Evolutionary conservation across 768 basidiomycete species (phyloP).

Genomic region (Pleurotus ostreatus): DNA sequence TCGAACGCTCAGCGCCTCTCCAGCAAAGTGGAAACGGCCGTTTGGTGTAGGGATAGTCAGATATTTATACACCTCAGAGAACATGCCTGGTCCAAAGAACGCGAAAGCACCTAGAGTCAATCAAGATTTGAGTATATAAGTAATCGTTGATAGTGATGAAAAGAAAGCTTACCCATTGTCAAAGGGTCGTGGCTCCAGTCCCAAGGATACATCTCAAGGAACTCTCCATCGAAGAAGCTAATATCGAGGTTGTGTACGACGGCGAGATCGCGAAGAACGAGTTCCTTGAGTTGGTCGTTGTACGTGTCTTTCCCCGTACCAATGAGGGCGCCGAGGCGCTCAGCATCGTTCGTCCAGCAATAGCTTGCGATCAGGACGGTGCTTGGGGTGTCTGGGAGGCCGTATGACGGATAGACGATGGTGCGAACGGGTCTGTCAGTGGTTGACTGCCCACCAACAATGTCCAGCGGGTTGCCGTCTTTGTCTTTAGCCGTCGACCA

Average conservation of each 20-base stretch:
- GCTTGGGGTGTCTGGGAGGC: constrained; percentile 15
- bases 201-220: constrained; percentile 22
- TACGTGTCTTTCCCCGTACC: constrained; percentile 8
- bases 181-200: constrained; percentile 30
- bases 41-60: constrained; percentile 24
- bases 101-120: constrained; percentile 31
- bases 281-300: constrained; percentile 20
- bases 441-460: constrained; percentile 35
- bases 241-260: constrained; percentile 21
- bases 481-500: constrained; percentile 25
- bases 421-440: constrained; percentile 38
- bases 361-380: constrained; percentile 37
- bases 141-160: not conserved
- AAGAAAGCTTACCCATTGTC: constrained; percentile 26
- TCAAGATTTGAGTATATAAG: no score
- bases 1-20: constrained; percentile 32
- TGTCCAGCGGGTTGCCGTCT: constrained; percentile 19
- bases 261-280: constrained; percentile 26
- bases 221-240: constrained; percentile 15
- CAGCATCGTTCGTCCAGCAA: constrained; percentile 34
- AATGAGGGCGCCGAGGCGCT: constrained; percentile 32
- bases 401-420: constrained; percentile 42
- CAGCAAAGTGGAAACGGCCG: constrained; percentile 30
- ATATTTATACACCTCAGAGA: constrained; percentile 24
- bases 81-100: constrained; percentile 36